Conservation (phyloP, 1,139 yeast species). For the Meyerozyma carpophila region DNA sequence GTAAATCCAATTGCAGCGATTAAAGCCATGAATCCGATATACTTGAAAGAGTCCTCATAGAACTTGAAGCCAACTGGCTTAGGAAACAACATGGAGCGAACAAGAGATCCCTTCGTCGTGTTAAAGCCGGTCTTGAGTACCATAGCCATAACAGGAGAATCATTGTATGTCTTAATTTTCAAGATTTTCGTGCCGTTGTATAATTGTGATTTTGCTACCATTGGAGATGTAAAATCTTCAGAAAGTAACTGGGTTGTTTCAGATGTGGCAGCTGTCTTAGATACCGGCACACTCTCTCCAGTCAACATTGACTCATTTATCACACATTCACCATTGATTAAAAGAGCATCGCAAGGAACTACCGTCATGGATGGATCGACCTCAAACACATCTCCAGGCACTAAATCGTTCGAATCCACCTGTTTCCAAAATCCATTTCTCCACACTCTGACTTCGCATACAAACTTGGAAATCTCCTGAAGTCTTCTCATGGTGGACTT, state of each 20-base stretch:
- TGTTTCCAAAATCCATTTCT: conserved; percentile 94
- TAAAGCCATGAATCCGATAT: conserved; percentile 88
- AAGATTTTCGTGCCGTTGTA: conserved; percentile 87
- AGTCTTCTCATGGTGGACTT: conserved; percentile 68
- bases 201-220: conserved; percentile 66
- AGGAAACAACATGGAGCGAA: conserved; percentile 94
- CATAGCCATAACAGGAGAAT: conserved; percentile 79
- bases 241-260: conserved; percentile 55
- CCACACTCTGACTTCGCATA: conserved; percentile 82
- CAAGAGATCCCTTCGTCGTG: conserved; percentile 92
- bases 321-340: conserved; percentile 87
- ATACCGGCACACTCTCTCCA: conserved; percentile 96
- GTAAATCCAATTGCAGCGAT: conserved; percentile 84
- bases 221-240: conserved; percentile 57
- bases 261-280: conserved; percentile 64
- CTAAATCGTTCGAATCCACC: conserved; percentile 71
- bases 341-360: conserved; percentile 85
- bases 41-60: conserved; percentile 88
- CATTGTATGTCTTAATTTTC: conserved; percentile 63
- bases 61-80: conserved; percentile 92
- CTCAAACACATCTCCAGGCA: conserved; percentile 94
- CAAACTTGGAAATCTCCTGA: conserved; percentile 65
- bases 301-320: conserved; percentile 94
- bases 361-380: conserved; percentile 72
- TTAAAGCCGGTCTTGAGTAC: conserved; percentile 92